Conservation (phyloP, 1,284 basidiomycete species). For the Neonothopanus nambi region DNA sequence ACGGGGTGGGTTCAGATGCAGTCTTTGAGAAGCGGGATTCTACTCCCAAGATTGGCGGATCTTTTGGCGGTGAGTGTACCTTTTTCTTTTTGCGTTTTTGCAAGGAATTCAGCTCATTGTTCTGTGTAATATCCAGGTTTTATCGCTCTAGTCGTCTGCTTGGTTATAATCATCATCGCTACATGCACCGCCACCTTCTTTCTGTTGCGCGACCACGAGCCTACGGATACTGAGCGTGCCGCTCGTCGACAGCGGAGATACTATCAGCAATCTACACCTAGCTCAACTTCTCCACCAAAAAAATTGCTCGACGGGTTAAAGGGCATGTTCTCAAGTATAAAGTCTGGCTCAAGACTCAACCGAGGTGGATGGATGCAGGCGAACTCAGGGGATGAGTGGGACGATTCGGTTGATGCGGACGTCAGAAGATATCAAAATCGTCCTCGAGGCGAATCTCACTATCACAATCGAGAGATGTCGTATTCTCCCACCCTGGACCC, state of each 20-base stretch:
- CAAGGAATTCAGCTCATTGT: not conserved
- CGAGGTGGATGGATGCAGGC: conserved; percentile 44
- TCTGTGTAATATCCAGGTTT: conserved; percentile 39
- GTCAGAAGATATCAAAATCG: not conserved
- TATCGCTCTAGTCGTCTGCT: conserved; percentile 44
- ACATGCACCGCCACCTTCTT: conserved; percentile 44
- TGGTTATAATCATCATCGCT: conserved; percentile 43
- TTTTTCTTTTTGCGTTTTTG: not conserved
- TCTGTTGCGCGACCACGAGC: conserved; percentile 34
- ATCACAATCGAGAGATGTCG: no score
- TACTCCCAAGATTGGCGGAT: conserved; percentile 45
- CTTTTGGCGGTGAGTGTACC: conserved; percentile 39
- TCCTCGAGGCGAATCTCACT: not conserved
- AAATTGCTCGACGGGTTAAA: not conserved
- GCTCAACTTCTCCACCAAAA: conserved; percentile 8
- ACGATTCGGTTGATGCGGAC: conserved; percentile 63
- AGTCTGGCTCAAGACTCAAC: conserved; percentile 19
- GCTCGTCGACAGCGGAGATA: conserved; percentile 24
- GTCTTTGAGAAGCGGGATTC: conserved; percentile 26
- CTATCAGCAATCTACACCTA: conserved; percentile 7
- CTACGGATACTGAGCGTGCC: conserved; percentile 28
- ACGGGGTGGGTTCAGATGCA: conserved; percentile 30
- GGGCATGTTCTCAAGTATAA: conserved; percentile 10
- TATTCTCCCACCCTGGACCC: conserved; percentile 3
- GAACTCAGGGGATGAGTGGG: conserved; percentile 45